phyloP scores from a whole-genome alignment of 441 rosid genomes.

The Euphorbia schlechtendalii region DNA sequence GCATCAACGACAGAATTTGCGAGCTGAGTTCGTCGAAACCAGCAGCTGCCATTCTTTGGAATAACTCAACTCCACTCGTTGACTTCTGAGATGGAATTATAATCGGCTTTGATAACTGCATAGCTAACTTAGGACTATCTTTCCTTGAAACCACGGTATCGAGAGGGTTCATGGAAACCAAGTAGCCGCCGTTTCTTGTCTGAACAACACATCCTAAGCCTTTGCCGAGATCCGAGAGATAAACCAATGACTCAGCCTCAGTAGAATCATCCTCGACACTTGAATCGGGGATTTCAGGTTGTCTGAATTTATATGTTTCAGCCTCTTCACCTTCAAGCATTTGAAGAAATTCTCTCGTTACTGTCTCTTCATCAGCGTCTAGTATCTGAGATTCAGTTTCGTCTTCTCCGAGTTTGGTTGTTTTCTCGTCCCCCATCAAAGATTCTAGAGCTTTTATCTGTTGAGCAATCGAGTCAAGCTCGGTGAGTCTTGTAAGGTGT shows the following conservation, averaged over 20 bases:
- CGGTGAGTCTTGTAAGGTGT: slow-evolving; percentile 49
- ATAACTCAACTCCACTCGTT: slow-evolving; percentile 57
- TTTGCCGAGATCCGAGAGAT: slow-evolving; percentile 80
- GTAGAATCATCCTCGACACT: slow-evolving; percentile 36
- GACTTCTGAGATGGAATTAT: slow-evolving; percentile 34
- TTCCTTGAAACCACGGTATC: slow-evolving; percentile 48
- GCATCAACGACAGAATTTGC: slow-evolving; percentile 52
- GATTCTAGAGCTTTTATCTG: slow-evolving; percentile 91
- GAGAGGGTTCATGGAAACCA: slow-evolving; percentile 80
- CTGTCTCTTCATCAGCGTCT: slow-evolving; percentile 76
- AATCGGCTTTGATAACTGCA: slow-evolving; percentile 83
- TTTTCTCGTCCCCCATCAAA: slow-evolving; percentile 52
- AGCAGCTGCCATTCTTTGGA: slow-evolving; percentile 55
- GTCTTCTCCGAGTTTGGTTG: slow-evolving; percentile 21
- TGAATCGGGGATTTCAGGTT: slow-evolving; percentile 39
- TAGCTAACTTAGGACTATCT: slow-evolving; percentile 76
- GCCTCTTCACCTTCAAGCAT: slow-evolving; percentile 68
- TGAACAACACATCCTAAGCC: slow-evolving; percentile 80
- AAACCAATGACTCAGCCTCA: slow-evolving; percentile 45
- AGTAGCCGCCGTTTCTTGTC: slow-evolving; percentile 83
- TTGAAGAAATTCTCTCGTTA: slow-evolving; percentile 81
- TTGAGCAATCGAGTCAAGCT: slow-evolving; percentile 78
- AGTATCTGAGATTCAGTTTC: slow-evolving; percentile 53
- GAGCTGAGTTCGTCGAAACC: slow-evolving; percentile 59
- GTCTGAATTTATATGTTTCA: slow-evolving; percentile 27